Evolutionary conservation across 768 basidiomycete species (phyloP).

Genomic region (Sporobolomyces phaffii): DNA sequence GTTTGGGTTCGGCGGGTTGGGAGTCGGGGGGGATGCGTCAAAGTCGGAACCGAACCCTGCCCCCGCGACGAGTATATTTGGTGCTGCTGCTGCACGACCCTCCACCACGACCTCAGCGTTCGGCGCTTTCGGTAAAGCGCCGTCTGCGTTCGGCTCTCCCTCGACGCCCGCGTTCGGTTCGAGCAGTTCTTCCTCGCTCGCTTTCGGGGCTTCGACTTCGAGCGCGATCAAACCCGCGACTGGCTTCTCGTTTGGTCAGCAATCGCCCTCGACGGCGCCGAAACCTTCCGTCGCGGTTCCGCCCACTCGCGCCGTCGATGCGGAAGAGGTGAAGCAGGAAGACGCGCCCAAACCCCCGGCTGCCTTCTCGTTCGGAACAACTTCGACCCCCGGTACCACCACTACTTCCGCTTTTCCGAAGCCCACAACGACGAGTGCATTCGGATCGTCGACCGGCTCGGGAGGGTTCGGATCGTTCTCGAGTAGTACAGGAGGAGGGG

Average conservation of each 20-base stretch:
- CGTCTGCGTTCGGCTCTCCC: too few species aligned
- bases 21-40: background rate
- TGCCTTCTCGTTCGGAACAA: constrained; percentile 6
- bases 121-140: too few species aligned
- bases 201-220: background rate
- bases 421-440: background rate
- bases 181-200: background rate
- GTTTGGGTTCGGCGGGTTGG: constrained; percentile 25
- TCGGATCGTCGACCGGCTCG: background rate
- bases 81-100: background rate
- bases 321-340: background rate
- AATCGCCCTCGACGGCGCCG: background rate
- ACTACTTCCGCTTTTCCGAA: background rate
- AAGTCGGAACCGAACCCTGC: background rate
- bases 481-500: background rate
- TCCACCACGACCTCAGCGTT: too few species aligned
- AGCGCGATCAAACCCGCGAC: constrained; percentile 3
- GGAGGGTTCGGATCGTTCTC: constrained; percentile 12
- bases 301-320: background rate
- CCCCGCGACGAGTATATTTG: background rate
- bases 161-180: background rate
- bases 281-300: background rate
- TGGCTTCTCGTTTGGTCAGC: constrained; percentile 24
- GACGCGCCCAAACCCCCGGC: background rate
- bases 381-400: background rate